Base-by-base conservation (phyloP, 2,329 filamentous ascomycete genomes). In the Cordyceps militaris region DNA sequence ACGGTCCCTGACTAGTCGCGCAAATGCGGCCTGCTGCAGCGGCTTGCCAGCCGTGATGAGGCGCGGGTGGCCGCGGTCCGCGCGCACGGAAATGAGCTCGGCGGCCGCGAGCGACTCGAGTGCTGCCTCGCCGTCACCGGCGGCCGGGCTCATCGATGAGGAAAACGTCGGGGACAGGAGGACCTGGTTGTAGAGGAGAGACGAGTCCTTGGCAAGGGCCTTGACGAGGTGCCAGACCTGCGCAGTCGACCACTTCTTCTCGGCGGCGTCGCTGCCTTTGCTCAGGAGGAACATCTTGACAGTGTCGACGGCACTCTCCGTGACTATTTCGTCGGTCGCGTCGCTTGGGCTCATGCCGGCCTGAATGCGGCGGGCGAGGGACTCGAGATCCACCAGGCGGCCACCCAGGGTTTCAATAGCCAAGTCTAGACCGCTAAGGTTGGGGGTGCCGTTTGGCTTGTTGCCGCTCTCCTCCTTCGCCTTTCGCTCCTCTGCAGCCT, bases 171-270 rank as follows among this genome's bases (percentile, higher is more conserved):
- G 84, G 4, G 86, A 83, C 2, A 96, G 81, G 0, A 97, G 75
- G 2, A 96, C 78, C 66, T 95, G 88, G 71, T 96, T 93, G 77
- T 96, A 97, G 2, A 88, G 82, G 0, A 97, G 77, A 4, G 72
- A 78, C 6, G 86, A 83, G 11, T 83, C 75, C n/a, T 80, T 71
- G 0, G 89, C 87, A 14, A 99, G 83, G 30, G 82, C 78, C 67
- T 89, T 92, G 71, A 97, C 86, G 2, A 99, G 75, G 60, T 87
- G 81, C 94, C 94, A 97, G 0, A 91, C 93, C 74, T 97, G 94
- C 67, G 94, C 86, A 4, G 84, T 78, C 0, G 86, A 89, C 89
- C 91, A 97, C 56, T 82, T 81, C 30, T 81, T 81, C 42, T 78
- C 74, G 3, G 76, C 74, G 4, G 72, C 70, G 16, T 74, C 69